Evolutionary conservation across 2,329 filamentous ascomycete species (phyloP).

Genomic region (Fusarium veterinarium): DNA sequence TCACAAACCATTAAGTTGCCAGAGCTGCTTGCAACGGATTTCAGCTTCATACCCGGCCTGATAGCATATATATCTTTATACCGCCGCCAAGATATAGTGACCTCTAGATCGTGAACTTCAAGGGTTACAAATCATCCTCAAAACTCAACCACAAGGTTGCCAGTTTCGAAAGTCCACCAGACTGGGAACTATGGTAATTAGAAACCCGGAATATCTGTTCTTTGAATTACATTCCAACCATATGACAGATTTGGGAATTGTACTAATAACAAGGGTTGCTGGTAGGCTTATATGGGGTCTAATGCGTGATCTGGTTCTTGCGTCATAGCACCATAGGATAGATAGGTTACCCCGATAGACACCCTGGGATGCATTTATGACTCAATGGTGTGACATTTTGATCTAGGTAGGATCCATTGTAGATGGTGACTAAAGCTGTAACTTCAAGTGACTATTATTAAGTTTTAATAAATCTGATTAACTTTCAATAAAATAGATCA

Average conservation of each 20-base stretch:
- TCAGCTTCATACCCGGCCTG: neutral
- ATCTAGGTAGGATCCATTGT: neutral
- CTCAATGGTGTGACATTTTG: neutral
- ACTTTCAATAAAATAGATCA: neutral
- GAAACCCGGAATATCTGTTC: neutral
- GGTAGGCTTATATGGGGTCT: neutral
- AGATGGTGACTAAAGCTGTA: neutral
- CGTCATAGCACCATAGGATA: neutral
- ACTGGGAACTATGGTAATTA: neutral
- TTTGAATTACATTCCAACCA: neutral
- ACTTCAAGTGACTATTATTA: neutral
- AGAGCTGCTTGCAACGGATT: neutral
- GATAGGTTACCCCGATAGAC: neutral
- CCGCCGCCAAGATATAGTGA: neutral
- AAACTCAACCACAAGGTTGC: too few relatives aligned
- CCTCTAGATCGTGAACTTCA: neutral
- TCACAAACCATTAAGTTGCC: neutral
- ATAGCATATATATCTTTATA: neutral
- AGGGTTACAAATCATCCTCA: too few relatives aligned
- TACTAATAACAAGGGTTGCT: too few relatives aligned
- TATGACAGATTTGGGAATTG: neutral
- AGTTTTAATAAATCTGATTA: too few relatives aligned
- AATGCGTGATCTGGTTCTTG: neutral
- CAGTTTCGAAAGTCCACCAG: too few relatives aligned
- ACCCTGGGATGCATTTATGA: neutral